Percentiles rank a stretch among this genome's conserved stretches.
Evolutionary conservation across 257 asterid species (phyloP).

Genomic region (Leptodermis oblonga): DNA sequence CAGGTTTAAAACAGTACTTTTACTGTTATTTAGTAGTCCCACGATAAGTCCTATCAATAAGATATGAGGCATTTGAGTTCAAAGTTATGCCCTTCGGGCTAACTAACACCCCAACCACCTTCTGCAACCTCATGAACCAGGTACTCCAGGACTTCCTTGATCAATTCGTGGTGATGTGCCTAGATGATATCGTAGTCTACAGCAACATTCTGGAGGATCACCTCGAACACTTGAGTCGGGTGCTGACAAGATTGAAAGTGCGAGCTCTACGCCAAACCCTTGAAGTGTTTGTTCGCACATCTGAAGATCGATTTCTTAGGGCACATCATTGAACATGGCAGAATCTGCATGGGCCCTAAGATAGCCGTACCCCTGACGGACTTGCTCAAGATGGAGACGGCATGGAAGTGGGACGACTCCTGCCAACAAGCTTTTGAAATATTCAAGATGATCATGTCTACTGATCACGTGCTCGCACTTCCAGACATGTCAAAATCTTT

Average conservation of each 20-base stretch:
- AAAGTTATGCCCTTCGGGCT: constrained; percentile 1
- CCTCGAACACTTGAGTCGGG: not conserved
- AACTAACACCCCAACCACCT: not conserved
- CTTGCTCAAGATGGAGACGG: no score
- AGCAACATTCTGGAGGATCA: not conserved
- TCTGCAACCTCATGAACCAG: not conserved
- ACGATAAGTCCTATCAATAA: no score
- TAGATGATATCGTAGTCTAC: constrained; percentile 4
- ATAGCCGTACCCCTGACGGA: not conserved
- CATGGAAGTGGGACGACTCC: no score
- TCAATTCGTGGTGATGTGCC: not conserved
- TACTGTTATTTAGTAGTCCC: no score
- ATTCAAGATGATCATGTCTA: not conserved
- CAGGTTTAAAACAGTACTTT: no score
- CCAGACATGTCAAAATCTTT: not conserved
- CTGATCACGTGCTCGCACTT: not conserved
- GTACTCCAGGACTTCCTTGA: not conserved
- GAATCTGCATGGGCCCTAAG: not conserved
- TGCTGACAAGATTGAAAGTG: not conserved
- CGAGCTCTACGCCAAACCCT: not conserved
- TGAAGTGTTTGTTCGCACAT: not conserved
- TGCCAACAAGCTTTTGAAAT: no score
- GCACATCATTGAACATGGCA: not conserved
- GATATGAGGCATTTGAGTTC: no score
- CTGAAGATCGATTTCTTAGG: not conserved